These are phyloP conservation scores for Phytophthora podocarpi DNA, from an alignment of 352 stramenopile genomes.

Conservation along the genomic window DNA sequence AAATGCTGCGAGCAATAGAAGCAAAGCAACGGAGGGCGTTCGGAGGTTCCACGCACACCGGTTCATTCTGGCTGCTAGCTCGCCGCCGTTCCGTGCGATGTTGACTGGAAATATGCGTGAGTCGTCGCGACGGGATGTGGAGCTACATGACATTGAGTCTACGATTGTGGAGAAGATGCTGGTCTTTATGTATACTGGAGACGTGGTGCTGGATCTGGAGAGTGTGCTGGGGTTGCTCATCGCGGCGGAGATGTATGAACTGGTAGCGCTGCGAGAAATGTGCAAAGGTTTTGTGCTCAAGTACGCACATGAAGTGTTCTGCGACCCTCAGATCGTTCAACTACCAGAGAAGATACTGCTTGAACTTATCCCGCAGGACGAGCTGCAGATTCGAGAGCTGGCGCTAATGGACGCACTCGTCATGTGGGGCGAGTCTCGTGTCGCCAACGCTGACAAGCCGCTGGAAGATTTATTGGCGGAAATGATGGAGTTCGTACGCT, in stretches of 20 bases:
- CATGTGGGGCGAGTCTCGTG: constrained; percentile 78
- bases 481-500: constrained; percentile 85
- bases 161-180: constrained; percentile 83
- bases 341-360: constrained; percentile 84
- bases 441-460: constrained; percentile 45
- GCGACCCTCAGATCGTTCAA: constrained; percentile 71
- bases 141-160: constrained; percentile 68
- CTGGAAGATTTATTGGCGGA: constrained; percentile 68
- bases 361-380: constrained; percentile 80
- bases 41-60: constrained; percentile 68
- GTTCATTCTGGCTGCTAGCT: constrained; percentile 87
- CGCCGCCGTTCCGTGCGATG: constrained; percentile 84
- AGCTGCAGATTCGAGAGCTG: constrained; percentile 87
- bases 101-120: constrained; percentile 84
- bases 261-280: constrained; percentile 76
- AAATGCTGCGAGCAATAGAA: constrained; percentile 2
- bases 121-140: constrained; percentile 68
- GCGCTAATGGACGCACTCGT: constrained; percentile 81
- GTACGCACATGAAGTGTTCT: constrained; percentile 84
- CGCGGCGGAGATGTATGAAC: constrained; percentile 84
- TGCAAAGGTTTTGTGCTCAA: constrained; percentile 86
- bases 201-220: constrained; percentile 75
- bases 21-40: constrained; percentile 2
- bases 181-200: constrained; percentile 85
- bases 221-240: constrained; percentile 80